Base-by-base conservation (phyloP, 768 basidiomycete species). In the Boletellus ananas region DNA sequence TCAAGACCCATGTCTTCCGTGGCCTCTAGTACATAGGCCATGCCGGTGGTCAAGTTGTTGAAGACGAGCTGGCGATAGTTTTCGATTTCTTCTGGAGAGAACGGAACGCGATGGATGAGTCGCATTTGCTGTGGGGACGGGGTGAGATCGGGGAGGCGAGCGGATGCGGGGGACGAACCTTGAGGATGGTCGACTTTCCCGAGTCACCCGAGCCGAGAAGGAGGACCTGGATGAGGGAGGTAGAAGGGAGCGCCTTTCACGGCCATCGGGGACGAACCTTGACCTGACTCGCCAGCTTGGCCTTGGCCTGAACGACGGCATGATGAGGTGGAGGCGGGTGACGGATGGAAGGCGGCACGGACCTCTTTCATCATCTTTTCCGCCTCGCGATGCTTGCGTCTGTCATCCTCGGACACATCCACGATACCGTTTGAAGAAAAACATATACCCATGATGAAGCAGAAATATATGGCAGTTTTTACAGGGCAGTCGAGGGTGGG, bases 201-300 rank as follows among this genome's bases (percentile, higher is more conserved):
- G 87, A 90, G 65, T 95, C 94, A 25, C 94, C 94, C 37, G 94
- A 94, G 37, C 94, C 94, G 34, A 97, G 77, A 21, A 97, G 76
- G 43, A 97, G 75, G 14, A 96, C 85, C 87, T 94, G 18, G 20
- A 23, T 12, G 21, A 33, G n/a, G 3, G 34, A 27, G 13, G 23
- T 20, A 20, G 16, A 6, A 12, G 18, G 23, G 23, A 3, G 20
- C 31, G 7, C 25, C 14, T 41, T 17, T 25, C 36, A 18, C 29
- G 3, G 11, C 20, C 6, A 14, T 23, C n/a, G 2, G 38, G 58
- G 68, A 36, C 53, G 16, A 2, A 87, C 88, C 79, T 91, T 90
- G 71, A 90, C 87, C 64, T 90, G 87, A 42, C 68, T 53, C 21
- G 81, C 75, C 74, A 92, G 53, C 70, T 79, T 84, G 33, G 76